phyloP scores from a whole-genome alignment of 2,329 filamentous ascomycete species.

The Nothophaeocryptopus gaeumannii region DNA sequence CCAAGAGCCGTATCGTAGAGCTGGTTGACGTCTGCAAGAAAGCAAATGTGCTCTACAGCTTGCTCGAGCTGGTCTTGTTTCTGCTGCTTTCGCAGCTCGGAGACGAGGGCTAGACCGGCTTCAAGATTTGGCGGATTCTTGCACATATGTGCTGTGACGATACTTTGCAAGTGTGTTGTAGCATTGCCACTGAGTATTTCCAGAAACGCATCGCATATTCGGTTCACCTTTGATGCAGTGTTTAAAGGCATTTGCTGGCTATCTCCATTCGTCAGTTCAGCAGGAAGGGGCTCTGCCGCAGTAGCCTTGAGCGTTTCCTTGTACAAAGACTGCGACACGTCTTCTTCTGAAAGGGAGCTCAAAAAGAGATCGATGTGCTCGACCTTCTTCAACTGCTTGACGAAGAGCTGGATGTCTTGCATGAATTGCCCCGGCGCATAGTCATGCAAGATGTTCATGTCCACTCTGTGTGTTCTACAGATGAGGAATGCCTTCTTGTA shows the following conservation, averaged over 20 bases:
- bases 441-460: slow-evolving; percentile 97
- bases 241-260: not conserved
- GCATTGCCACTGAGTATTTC: slow-evolving; percentile 61
- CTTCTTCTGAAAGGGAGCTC: slow-evolving; percentile 61
- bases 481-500: slow-evolving; percentile 82
- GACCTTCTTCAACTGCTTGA: slow-evolving; percentile 78
- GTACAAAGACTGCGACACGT: slow-evolving; percentile 92
- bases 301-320: slow-evolving; percentile 68
- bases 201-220: slow-evolving; percentile 82
- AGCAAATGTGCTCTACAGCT: slow-evolving; percentile 95
- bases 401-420: slow-evolving; percentile 68
- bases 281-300: slow-evolving; percentile 22
- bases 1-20: slow-evolving; percentile 89
- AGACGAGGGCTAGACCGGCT: slow-evolving; percentile 76
- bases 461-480: slow-evolving; percentile 88
- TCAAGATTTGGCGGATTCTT: slow-evolving; percentile 88
- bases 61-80: slow-evolving; percentile 74
- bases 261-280: slow-evolving; percentile 16
- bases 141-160: slow-evolving; percentile 91
- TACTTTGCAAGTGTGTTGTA: slow-evolving; percentile 73
- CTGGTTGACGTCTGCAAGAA: slow-evolving; percentile 87
- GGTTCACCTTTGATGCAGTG: slow-evolving; percentile 70
- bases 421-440: slow-evolving; percentile 87
- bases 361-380: slow-evolving; percentile 88
- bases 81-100: slow-evolving; percentile 61